Evolutionary conservation across 2,329 filamentous ascomycete genomes (phyloP).

Genomic region (Ceratocystis huliohia): DNA sequence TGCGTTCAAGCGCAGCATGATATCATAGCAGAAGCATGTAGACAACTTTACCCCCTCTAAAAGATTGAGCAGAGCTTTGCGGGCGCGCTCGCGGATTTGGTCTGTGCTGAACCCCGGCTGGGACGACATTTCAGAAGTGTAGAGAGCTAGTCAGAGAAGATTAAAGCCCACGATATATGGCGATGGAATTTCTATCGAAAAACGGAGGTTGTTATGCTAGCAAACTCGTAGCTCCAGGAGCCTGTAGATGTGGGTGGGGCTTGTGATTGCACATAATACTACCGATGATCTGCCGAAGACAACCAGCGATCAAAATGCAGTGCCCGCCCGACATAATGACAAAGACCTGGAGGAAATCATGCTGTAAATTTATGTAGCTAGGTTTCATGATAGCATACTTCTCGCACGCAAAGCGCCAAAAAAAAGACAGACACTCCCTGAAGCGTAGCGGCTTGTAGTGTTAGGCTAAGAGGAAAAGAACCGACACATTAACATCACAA

Average conservation of each 20-base stretch:
- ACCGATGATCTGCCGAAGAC: neutral
- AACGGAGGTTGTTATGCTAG: too few species aligned
- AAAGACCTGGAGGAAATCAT: neutral
- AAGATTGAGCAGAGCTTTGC: slow-evolving; percentile 77
- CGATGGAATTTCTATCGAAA: neutral
- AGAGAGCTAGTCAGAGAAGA: neutral
- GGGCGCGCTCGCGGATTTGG: slow-evolving; percentile 66
- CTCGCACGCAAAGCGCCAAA: neutral
- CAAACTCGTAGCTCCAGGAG: neutral
- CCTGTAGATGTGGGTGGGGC: neutral
- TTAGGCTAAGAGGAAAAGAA: neutral
- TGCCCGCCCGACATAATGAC: neutral
- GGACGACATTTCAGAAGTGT: slow-evolving; percentile 49
- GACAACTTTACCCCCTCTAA: slow-evolving; percentile 71
- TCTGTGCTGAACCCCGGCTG: slow-evolving; percentile 59
- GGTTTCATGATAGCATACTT: neutral
- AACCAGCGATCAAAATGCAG: neutral
- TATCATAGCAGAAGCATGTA: slow-evolving; percentile 9
- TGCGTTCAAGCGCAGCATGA: neutral
- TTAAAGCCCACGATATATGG: neutral
- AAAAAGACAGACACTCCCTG: neutral
- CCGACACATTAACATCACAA: neutral
- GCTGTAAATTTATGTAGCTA: neutral
- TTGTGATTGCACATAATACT: neutral
- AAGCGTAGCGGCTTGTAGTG: neutral